Evolutionary conservation across 306 rosid genomes (phyloP).

Genomic region (Pyrus bretschneideri): DNA sequence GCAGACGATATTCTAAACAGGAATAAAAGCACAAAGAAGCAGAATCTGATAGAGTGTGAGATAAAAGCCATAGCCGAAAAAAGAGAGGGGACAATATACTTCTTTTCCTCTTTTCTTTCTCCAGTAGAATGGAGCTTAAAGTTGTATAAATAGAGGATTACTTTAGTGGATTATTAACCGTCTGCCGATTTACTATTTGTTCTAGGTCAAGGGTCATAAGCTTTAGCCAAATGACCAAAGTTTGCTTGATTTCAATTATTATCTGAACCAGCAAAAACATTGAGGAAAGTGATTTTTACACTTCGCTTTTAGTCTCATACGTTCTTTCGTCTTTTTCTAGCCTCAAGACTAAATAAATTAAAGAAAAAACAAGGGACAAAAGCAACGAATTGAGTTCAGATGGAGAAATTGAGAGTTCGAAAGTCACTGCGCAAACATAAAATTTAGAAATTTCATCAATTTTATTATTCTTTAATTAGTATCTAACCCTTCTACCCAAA

Average conservation of each 20-base stretch:
- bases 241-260: neutral
- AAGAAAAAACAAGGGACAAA: neutral
- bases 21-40: conserved; percentile 20
- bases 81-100: neutral
- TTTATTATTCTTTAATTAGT: neutral
- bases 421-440: neutral
- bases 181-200: neutral
- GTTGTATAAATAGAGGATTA: neutral
- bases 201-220: conserved; percentile 3
- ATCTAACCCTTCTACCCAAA: neutral
- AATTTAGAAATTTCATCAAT: neutral
- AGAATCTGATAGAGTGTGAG: conserved; percentile 8
- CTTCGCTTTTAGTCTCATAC: too few relatives aligned
- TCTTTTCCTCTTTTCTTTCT: neutral
- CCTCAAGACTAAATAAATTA: too few relatives aligned
- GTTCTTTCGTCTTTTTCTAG: too few relatives aligned
- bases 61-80: conserved; percentile 25
- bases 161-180: conserved; percentile 16
- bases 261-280: neutral
- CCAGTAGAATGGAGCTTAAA: neutral
- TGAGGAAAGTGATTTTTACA: neutral
- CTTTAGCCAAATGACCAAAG: neutral
- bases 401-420: neutral
- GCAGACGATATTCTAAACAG: conserved; percentile 25
- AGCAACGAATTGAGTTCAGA: too few relatives aligned